Percentiles rank a stretch among this genome's conserved stretches.
phyloP scores from a whole-genome alignment of 352 stramenopile species.

The Phytophthora sojae region DNA sequence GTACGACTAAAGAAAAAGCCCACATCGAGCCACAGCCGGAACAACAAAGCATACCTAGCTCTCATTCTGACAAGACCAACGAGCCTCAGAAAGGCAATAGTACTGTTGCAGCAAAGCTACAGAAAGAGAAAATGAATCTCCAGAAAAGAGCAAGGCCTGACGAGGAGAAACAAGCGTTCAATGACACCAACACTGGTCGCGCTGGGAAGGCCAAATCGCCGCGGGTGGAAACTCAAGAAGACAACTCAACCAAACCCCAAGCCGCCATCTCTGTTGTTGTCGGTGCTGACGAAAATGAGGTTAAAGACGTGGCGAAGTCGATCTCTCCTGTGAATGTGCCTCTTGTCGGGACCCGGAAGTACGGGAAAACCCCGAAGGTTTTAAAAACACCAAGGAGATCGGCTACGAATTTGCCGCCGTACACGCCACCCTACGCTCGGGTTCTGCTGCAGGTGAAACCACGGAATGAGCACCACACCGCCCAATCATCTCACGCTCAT shows the following conservation, averaged over 20 bases:
- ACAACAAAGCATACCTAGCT: neutral
- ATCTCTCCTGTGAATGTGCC: constrained; percentile 2
- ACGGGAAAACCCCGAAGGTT: constrained; percentile 34
- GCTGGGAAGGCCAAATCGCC: neutral
- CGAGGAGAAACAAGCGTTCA: constrained; percentile 8
- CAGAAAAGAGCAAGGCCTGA: constrained; percentile 5
- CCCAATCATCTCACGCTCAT: neutral
- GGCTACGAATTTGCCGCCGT: constrained; percentile 11
- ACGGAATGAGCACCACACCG: constrained; percentile 1
- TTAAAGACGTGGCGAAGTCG: neutral
- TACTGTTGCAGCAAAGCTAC: neutral
- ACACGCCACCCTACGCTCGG: constrained; percentile 15
- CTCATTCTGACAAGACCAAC: neutral
- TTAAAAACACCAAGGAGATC: constrained; percentile 21
- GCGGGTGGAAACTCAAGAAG: neutral
- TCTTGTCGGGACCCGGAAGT: constrained; percentile 19
- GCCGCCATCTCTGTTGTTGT: neutral
- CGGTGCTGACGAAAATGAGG: neutral
- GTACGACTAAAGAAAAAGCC: neutral
- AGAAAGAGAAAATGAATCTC: neutral
- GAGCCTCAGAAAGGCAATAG: neutral
- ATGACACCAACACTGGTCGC: constrained; percentile 6
- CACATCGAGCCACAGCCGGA: neutral
- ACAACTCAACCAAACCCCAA: neutral
- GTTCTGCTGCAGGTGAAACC: constrained; percentile 6